Conservation (phyloP, 495 filamentous ascomycete genomes). For the Aspergillus mulundensis region DNA sequence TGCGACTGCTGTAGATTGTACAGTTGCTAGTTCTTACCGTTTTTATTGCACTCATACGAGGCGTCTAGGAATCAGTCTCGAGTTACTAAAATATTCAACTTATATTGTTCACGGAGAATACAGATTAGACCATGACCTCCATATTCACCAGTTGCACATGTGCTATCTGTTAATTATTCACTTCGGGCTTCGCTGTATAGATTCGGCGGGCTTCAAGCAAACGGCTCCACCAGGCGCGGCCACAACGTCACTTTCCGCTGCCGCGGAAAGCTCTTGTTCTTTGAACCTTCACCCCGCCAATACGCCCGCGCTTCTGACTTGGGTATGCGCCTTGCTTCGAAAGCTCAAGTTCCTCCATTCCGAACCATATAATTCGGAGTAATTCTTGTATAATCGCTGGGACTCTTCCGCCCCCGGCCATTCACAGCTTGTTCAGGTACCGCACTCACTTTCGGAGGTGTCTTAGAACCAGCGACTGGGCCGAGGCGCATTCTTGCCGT, state of each 20-base stretch:
- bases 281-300: neutral
- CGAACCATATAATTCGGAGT: too few species aligned
- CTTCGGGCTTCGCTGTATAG: neutral
- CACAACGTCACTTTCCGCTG: conserved; percentile 3
- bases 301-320: neutral
- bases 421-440: neutral
- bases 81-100: too few species aligned
- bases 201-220: neutral
- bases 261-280: conserved; percentile 6
- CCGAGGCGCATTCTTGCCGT: neutral
- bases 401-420: neutral
- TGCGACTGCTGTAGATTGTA: neutral
- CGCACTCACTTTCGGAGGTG: neutral
- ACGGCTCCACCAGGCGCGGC: conserved; percentile 3
- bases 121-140: too few species aligned
- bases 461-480: neutral
- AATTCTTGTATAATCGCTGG: too few species aligned
- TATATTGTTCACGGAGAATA: too few species aligned
- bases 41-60: neutral
- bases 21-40: neutral
- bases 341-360: neutral
- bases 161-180: neutral
- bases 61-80: neutral
- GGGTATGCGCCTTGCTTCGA: neutral
- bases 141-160: too few species aligned